Conservation (phyloP, 2,329 filamentous ascomycete species). For the Akanthomyces dipterigenus region DNA sequence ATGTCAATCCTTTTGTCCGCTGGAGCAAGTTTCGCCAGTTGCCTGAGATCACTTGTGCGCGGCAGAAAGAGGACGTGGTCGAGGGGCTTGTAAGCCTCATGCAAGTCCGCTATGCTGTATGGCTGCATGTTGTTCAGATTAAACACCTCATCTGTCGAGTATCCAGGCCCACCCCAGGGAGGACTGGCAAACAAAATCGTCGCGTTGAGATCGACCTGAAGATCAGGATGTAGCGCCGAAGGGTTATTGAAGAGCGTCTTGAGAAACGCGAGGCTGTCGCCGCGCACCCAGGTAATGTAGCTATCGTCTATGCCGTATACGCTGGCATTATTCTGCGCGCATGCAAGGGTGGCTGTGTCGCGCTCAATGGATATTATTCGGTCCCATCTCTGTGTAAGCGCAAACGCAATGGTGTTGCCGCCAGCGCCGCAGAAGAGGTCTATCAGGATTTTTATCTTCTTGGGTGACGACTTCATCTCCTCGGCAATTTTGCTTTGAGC, state of each 20-base stretch:
- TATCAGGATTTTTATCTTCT: conserved; percentile 60
- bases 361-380: conserved; percentile 85
- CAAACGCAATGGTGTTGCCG: conserved; percentile 93
- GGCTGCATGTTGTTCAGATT: conserved; percentile 82
- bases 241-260: conserved; percentile 33
- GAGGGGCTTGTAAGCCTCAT: conserved; percentile 52
- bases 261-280: conserved; percentile 76
- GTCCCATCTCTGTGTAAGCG: conserved; percentile 69
- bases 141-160: conserved; percentile 61
- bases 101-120: conserved; percentile 62
- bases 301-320: conserved; percentile 71
- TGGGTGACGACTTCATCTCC: conserved; percentile 55
- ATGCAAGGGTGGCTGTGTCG: conserved; percentile 71
- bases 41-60: conserved; percentile 73
- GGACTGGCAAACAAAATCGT: conserved; percentile 52
- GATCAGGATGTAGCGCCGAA: conserved; percentile 28
- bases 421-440: conserved; percentile 90
- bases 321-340: conserved; percentile 85
- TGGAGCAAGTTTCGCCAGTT: conserved; percentile 58
- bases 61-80: conserved; percentile 75
- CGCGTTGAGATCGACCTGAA: conserved; percentile 33
- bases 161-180: conserved; percentile 54
- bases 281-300: conserved; percentile 76
- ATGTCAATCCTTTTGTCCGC: conserved; percentile 57
- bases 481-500: conserved; percentile 60